Evolutionary conservation across 768 basidiomycete species (phyloP).

Genomic region (Psilocybe cyanescens): DNA sequence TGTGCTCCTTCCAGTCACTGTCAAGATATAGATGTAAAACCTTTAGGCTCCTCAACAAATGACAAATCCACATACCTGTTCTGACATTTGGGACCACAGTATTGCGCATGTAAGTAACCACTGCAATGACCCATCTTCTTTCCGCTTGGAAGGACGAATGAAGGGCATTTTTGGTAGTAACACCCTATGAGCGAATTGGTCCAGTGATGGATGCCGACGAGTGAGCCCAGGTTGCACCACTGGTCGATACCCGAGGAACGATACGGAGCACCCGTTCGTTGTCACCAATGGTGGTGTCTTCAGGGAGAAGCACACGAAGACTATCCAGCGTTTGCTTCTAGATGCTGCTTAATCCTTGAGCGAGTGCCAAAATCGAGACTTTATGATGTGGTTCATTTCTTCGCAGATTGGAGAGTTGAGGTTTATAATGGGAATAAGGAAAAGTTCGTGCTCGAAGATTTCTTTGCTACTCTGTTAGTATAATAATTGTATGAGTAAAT

Average conservation of each 20-base stretch:
- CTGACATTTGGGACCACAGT: slow-evolving; percentile 2
- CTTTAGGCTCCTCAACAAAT: neutral
- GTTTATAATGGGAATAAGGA: neutral
- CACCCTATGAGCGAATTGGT: neutral
- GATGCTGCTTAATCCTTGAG: neutral
- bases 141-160: neutral
- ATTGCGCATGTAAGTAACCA: neutral
- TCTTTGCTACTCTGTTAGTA: neutral
- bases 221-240: neutral
- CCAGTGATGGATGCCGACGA: neutral
- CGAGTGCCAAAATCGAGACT: neutral
- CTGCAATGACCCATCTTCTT: neutral
- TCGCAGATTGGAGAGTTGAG: neutral
- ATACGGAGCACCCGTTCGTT: neutral
- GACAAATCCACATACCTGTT: neutral
- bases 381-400: neutral
- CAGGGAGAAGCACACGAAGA: neutral
- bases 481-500: too few relatives aligned
- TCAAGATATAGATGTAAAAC: neutral
- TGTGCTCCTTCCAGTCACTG: slow-evolving; percentile 7
- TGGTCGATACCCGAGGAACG: neutral
- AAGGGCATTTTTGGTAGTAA: neutral
- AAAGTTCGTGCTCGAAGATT: neutral
- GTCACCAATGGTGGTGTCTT: neutral
- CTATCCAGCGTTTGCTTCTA: neutral